A percentile compares a stretch with the other conserved stretches of the same genome.
phyloP scores from a whole-genome alignment of 352 stramenopile species.

The Pythium inflatum region DNA sequence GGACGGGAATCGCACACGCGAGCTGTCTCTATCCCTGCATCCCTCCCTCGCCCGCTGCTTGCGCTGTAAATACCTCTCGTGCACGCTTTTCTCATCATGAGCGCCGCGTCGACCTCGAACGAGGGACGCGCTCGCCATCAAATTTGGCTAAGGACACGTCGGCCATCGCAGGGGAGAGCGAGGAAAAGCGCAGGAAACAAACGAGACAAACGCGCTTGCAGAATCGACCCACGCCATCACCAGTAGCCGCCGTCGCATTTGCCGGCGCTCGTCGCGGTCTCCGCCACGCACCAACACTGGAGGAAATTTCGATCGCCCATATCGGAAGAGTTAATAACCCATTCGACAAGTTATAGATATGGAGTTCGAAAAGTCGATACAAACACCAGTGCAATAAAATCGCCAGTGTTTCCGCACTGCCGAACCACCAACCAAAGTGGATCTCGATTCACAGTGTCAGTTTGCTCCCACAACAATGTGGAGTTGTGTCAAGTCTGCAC shows the following conservation, averaged over 20 bases:
- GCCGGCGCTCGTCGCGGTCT: not conserved
- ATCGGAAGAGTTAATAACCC: not conserved
- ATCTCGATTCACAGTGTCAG: too few relatives aligned
- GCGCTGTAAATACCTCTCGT: slow-evolving; percentile 42
- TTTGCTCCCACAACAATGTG: too few relatives aligned
- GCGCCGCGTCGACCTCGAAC: slow-evolving; percentile 5
- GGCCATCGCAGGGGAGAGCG: slow-evolving; percentile 10
- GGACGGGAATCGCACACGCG: too few relatives aligned
- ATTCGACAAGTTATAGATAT: not conserved
- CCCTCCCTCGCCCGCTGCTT: too few relatives aligned
- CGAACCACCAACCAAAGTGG: not conserved
- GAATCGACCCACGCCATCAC: not conserved
- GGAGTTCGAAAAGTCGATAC: not conserved
- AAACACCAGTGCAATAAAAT: not conserved
- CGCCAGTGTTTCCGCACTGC: not conserved
- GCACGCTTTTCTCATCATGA: slow-evolving; percentile 32
- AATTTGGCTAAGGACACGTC: slow-evolving; percentile 42
- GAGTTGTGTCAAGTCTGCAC: too few relatives aligned
- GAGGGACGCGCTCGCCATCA: slow-evolving; percentile 15
- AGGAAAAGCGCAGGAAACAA: not conserved
- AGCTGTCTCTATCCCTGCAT: too few relatives aligned
- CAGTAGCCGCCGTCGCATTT: not conserved
- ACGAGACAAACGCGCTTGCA: not conserved
- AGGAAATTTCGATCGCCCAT: too few relatives aligned
- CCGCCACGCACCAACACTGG: not conserved